A percentile compares a stretch with the other conserved stretches of the same genome.
These are phyloP conservation scores for Pyricularia sp. DNA, from an alignment of 2,329 filamentous ascomycete genomes.

Conservation along the genomic window DNA sequence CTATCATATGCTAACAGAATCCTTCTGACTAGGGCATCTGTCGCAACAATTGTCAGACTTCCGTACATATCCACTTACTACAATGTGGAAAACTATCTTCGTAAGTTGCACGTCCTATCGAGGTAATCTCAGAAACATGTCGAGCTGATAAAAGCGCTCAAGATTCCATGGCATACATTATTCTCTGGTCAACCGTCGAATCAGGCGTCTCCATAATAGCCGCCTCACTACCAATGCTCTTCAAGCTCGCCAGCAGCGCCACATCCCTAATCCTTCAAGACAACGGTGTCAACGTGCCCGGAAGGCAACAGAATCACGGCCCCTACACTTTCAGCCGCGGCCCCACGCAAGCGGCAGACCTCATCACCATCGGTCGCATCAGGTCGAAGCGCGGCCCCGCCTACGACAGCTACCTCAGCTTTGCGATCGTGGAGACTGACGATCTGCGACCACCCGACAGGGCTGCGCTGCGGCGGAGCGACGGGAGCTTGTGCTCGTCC, in stretches of 20 bases:
- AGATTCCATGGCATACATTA: slow-evolving; percentile 27
- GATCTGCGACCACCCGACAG: background rate
- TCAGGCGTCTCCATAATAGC: slow-evolving; percentile 27
- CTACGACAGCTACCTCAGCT: slow-evolving; percentile 1
- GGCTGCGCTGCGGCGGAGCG: background rate
- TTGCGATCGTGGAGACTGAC: background rate
- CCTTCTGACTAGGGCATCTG: background rate
- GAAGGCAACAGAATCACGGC: background rate
- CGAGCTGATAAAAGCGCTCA: background rate
- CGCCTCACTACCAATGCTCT: slow-evolving; percentile 14
- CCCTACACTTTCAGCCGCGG: background rate
- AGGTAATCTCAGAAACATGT: background rate
- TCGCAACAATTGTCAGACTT: background rate
- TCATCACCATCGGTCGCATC: slow-evolving; percentile 3
- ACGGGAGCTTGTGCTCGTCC: background rate
- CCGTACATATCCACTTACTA: background rate
- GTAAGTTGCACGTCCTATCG: slow-evolving; percentile 21
- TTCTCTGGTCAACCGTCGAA: slow-evolving; percentile 33
- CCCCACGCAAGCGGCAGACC: background rate
- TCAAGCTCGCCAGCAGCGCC: slow-evolving; percentile 4
- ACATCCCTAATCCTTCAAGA: background rate
- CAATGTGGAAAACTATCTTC: slow-evolving; percentile 24
- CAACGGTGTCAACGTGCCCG: background rate
- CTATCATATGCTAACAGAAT: background rate
- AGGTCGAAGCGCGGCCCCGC: background rate